Base-by-base conservation (phyloP, 495 filamentous ascomycete species). In the Podospora sp. region DNA sequence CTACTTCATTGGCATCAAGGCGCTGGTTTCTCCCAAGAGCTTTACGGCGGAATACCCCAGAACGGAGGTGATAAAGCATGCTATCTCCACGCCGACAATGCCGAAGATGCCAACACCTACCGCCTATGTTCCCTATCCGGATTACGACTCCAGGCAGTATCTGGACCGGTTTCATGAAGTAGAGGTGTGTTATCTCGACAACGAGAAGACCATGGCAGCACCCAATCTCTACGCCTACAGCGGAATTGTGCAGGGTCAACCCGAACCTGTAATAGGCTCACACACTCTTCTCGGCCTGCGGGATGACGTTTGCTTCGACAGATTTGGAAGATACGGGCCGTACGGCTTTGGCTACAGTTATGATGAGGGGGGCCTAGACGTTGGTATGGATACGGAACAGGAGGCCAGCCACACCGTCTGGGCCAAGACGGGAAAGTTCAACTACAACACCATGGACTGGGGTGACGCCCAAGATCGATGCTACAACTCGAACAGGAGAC, bases 291-390 rank as follows among this genome's bases (percentile, higher is more conserved):
- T 98, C 11, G 94, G 91, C 0, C 73, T 97, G 20, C 87, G 87
- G 35, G 86, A 95, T 64, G 91, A 96, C 73, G 82, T 97, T 55
- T 99, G 95, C 78, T 98, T 97, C 76, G 95, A 99, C 67, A 85
- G 95, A 0, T 97, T 92, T 77, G 93, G 95, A 29, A 86, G 94
- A 60, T 84, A 96, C 22, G 96, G 95, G 0, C 89, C 94, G 1
- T 99, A 99, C 72, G 95, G 95, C 0, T 83, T 91, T 40, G 95
- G 95, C 46, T 98, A 98, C 73, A 86, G 84, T 35, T 78, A 83
- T 22, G 85, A 86, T 59, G 85, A 86, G 73, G 95, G 95, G 3
- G 95, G 95, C 16, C 85, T 86, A 14, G 92, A 91, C 11, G 78
- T 91, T 29, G 93, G 91, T 24, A 73, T 93, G 67, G 87, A 93